A percentile compares a stretch with the other conserved stretches of the same genome.
Conservation (phyloP, 305 asterid species). For the Fraxinus sp. region DNA sequence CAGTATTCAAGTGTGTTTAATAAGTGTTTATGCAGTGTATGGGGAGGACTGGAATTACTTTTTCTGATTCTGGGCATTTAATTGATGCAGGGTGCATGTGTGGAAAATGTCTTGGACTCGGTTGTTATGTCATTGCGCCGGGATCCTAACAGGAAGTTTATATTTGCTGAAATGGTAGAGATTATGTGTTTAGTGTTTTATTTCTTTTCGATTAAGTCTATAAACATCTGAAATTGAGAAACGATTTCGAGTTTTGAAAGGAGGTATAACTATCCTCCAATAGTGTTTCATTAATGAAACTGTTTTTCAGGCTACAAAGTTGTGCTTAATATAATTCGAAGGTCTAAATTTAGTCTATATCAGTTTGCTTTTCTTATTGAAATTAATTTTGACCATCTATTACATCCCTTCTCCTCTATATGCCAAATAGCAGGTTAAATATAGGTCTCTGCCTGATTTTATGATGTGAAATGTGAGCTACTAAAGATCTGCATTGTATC, state of each 20-base stretch:
- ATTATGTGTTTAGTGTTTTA: background rate
- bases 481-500: background rate
- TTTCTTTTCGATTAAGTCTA: background rate
- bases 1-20: conserved; percentile 56
- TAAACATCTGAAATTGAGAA: background rate
- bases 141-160: conserved; percentile 66
- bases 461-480: background rate
- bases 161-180: conserved; percentile 41
- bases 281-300: background rate
- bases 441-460: background rate
- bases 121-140: conserved; percentile 57
- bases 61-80: conserved; percentile 7
- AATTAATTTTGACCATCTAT: background rate
- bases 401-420: background rate
- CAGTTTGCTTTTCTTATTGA: background rate
- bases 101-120: conserved; percentile 71
- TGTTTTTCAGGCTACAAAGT: background rate
- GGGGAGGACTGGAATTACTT: background rate
- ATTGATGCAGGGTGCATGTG: conserved; percentile 74
- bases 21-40: background rate
- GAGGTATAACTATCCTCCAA: background rate
- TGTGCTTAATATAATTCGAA: background rate
- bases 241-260: background rate
- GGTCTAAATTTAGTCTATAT: conserved; percentile 1
- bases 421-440: background rate